phyloP scores from a whole-genome alignment of 176 grass and related monocot genomes.

The Musa beccarii region DNA sequence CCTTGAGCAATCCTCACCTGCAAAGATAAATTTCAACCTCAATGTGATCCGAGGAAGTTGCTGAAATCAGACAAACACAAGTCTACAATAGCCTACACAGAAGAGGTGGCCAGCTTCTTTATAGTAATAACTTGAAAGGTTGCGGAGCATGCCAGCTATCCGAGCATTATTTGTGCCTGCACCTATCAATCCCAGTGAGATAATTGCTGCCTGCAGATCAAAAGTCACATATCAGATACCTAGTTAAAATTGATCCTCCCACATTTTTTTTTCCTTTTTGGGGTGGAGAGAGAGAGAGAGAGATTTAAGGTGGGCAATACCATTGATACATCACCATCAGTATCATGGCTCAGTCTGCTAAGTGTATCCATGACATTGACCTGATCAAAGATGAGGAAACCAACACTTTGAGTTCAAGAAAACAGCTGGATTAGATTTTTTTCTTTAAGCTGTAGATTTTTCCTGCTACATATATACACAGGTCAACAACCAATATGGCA shows the following conservation, averaged over 20 bases:
- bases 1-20: constrained; percentile 98
- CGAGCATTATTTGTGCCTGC: constrained; percentile 97
- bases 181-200: constrained; percentile 89
- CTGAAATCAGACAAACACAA: not conserved
- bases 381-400: constrained; percentile 18
- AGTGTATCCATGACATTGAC: constrained; percentile 99
- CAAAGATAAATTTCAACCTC: constrained; percentile 12
- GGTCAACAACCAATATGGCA: not conserved
- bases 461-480: too few relatives aligned
- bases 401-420: too few relatives aligned
- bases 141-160: constrained; percentile 97
- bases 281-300: not conserved
- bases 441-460: too few relatives aligned
- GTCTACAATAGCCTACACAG: constrained; percentile 46
- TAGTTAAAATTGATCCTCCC: not conserved
- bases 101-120: constrained; percentile 99
- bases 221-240: not conserved
- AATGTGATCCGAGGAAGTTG: not conserved
- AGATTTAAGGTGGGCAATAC: constrained; percentile 19
- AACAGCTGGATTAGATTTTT: too few relatives aligned
- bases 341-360: constrained; percentile 97
- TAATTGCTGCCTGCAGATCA: constrained; percentile 67
- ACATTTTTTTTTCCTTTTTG: not conserved
- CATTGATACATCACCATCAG: constrained; percentile 93
- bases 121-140: constrained; percentile 99